Percentiles rank a stretch among this genome's conserved stretches.
These are phyloP conservation scores for Aspergillus wentii DNA, from an alignment of 495 filamentous ascomycete species.

Conservation along the genomic window DNA sequence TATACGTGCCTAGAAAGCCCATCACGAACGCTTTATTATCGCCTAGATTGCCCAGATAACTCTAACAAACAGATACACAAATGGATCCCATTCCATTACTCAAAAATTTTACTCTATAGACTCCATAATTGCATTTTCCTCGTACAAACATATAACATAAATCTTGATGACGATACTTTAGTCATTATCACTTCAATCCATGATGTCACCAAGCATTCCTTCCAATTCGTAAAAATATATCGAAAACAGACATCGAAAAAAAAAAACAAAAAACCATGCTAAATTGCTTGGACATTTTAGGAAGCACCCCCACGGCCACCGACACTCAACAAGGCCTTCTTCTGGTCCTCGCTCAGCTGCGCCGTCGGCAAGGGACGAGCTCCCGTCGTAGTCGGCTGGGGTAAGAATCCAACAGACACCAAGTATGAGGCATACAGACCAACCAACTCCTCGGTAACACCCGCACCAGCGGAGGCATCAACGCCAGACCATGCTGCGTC, in stretches of 20 bases:
- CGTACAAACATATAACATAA: not conserved
- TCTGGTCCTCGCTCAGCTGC: slow-evolving; percentile 45
- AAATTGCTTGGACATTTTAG: slow-evolving; percentile 9
- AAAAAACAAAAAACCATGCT: slow-evolving; percentile 4
- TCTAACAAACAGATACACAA: too few relatives aligned
- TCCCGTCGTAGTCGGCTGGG: slow-evolving; percentile 44
- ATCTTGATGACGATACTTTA: not conserved
- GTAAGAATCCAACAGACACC: slow-evolving; percentile 65
- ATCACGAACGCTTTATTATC: too few relatives aligned
- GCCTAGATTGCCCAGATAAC: too few relatives aligned
- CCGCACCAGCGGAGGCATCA: slow-evolving; percentile 57
- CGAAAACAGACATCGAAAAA: not conserved
- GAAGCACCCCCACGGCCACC: slow-evolving; percentile 44
- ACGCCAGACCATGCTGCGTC: slow-evolving; percentile 61
- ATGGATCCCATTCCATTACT: too few relatives aligned
- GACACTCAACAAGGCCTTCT: slow-evolving; percentile 40
- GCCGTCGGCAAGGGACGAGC: slow-evolving; percentile 41
- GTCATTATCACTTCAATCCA: not conserved
- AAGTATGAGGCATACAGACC: slow-evolving; percentile 73
- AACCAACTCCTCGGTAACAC: slow-evolving; percentile 62
- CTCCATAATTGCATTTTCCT: too few relatives aligned
- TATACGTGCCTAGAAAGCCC: too few relatives aligned
- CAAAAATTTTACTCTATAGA: too few relatives aligned
- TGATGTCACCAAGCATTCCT: not conserved
- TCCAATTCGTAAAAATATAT: slow-evolving; percentile 4